Evolutionary conservation across 345 rosid genomes (phyloP).

Genomic region (Nephelium lappaceum): DNA sequence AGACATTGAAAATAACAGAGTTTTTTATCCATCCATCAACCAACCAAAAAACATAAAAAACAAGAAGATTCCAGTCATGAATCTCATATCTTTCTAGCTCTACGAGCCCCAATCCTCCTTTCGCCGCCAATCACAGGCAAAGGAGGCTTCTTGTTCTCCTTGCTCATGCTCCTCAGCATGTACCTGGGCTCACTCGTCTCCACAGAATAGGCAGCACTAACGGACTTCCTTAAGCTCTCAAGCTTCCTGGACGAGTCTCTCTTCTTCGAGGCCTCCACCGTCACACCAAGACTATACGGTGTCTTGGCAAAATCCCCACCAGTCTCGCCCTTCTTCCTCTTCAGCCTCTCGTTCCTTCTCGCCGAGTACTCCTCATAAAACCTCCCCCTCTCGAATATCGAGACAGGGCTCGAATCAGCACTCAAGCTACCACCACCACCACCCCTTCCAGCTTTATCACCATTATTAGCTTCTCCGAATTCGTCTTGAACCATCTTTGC

Average conservation of each 20-base stretch:
- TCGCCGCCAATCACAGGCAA: slow-evolving; percentile 34
- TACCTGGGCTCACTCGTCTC: slow-evolving; percentile 65
- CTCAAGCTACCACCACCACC: slow-evolving; percentile 3
- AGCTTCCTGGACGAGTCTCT: slow-evolving; percentile 53
- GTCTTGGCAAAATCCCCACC: slow-evolving; percentile 27
- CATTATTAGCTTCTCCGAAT: slow-evolving; percentile 31
- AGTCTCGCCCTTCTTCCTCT: slow-evolving; percentile 50
- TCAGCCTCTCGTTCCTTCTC: slow-evolving; percentile 81
- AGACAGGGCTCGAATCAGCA: slow-evolving; percentile 37
- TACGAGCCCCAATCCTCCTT: slow-evolving; percentile 30
- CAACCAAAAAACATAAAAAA: neutral
- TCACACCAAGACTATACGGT: slow-evolving; percentile 63
- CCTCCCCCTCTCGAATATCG: slow-evolving; percentile 73
- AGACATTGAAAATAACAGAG: neutral
- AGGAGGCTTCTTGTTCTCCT: slow-evolving; percentile 76
- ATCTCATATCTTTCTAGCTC: slow-evolving; percentile 35
- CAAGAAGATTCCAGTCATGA: too few species aligned
- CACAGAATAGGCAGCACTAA: slow-evolving; percentile 45
- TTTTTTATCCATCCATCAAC: too few species aligned
- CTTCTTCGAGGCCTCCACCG: slow-evolving; percentile 55
- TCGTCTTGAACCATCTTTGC: slow-evolving; percentile 55
- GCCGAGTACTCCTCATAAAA: slow-evolving; percentile 83
- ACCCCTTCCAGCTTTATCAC: slow-evolving; percentile 12
- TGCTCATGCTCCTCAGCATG: slow-evolving; percentile 71
- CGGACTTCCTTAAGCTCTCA: slow-evolving; percentile 56